phyloP scores from a whole-genome alignment of 1,284 basidiomycete species.

The Ustilago shanxiensis region DNA sequence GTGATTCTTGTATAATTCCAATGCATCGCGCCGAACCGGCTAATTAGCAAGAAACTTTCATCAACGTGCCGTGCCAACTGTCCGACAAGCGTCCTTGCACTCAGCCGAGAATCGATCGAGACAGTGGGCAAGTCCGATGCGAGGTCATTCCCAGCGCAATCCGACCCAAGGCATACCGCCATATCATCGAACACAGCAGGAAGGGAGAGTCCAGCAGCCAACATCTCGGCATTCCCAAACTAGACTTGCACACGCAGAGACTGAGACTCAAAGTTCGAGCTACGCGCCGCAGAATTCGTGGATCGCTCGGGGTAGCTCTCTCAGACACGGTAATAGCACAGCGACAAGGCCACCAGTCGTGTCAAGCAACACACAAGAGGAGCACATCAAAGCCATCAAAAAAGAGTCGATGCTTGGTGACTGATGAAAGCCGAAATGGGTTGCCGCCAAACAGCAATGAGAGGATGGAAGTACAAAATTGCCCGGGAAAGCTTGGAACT shows the following conservation, averaged over 20 bases:
- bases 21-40: background rate
- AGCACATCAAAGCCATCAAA: background rate
- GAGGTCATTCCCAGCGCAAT: background rate
- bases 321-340: background rate
- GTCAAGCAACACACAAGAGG: background rate
- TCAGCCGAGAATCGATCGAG: background rate
- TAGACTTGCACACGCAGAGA: background rate
- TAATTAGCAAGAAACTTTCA: background rate
- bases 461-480: slow-evolving; percentile 11
- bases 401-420: slow-evolving; percentile 19
- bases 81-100: background rate
- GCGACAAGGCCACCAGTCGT: background rate
- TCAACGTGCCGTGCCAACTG: background rate
- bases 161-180: background rate
- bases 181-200: background rate
- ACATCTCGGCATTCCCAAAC: background rate
- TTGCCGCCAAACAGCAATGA: background rate
- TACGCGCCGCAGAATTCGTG: background rate
- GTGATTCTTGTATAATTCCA: background rate
- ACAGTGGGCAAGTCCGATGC: background rate
- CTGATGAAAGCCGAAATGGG: background rate
- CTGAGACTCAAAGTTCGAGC: background rate
- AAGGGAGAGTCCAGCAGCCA: background rate
- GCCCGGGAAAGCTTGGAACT: background rate
- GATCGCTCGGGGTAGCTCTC: background rate